Conservation (phyloP, 2,329 filamentous ascomycete species). For the Fusarium algeriense region DNA sequence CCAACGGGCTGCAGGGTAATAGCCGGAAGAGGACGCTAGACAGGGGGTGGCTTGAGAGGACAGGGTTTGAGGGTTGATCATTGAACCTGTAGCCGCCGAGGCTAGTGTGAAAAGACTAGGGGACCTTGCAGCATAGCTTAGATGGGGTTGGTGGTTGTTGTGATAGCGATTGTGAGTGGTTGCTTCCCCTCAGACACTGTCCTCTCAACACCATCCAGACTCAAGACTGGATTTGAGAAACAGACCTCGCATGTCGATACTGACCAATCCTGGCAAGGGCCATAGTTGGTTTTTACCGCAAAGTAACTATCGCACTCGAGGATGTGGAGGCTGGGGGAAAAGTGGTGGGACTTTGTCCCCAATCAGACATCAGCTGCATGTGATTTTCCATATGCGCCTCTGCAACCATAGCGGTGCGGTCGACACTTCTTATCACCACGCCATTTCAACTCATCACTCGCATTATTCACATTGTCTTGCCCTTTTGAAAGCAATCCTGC, state of each 20-base stretch:
- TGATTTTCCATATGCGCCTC: background rate
- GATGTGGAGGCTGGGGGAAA: constrained; percentile 18
- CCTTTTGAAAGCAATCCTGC: background rate
- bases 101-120: constrained; percentile 32
- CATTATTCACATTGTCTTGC: constrained; percentile 18
- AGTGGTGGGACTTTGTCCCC: constrained; percentile 8
- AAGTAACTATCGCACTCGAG: background rate
- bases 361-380: background rate
- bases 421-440: constrained; percentile 21
- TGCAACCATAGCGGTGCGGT: constrained; percentile 1
- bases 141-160: constrained; percentile 20
- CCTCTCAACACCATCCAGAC: background rate
- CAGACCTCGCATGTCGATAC: constrained; percentile 14
- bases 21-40: background rate
- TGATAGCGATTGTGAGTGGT: constrained; percentile 27
- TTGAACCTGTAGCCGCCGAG: constrained; percentile 38
- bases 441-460: constrained; percentile 37
- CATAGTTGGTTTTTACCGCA: background rate
- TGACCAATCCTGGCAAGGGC: constrained; percentile 1
- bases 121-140: constrained; percentile 21
- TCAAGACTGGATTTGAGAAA: background rate
- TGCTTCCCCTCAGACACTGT: constrained; percentile 14
- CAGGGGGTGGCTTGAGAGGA: background rate
- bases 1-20: background rate
- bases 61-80: constrained; percentile 1